These are phyloP conservation scores for Schwanniomyces polymorphus DNA, from an alignment of 805 yeast species.

Conservation along the genomic window DNA sequence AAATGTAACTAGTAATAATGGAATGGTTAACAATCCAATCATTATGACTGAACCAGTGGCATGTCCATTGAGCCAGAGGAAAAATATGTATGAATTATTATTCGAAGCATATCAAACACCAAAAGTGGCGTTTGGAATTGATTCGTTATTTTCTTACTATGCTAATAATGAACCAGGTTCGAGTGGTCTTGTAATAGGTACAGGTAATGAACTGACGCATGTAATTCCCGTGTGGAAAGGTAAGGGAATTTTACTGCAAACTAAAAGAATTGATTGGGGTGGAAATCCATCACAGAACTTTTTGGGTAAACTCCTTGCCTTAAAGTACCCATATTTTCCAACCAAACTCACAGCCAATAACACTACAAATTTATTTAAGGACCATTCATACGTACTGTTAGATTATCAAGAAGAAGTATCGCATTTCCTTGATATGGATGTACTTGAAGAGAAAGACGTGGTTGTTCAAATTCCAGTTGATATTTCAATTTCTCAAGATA, in stretches of 20 bases:
- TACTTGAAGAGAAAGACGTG: conserved; percentile 66
- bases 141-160: conserved; percentile 74
- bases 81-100: conserved; percentile 73
- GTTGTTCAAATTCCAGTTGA: conserved; percentile 77
- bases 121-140: conserved; percentile 77
- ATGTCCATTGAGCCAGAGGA: conserved; percentile 67
- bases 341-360: conserved; percentile 64
- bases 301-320: conserved; percentile 58
- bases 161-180: conserved; percentile 48
- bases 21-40: conserved; percentile 72
- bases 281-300: conserved; percentile 72
- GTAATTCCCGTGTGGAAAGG: conserved; percentile 81
- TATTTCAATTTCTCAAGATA: conserved; percentile 60
- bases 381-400: conserved; percentile 74
- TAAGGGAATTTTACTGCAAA: conserved; percentile 58
- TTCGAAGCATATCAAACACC: conserved; percentile 84
- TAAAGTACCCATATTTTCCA: conserved; percentile 94
- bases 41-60: conserved; percentile 79
- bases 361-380: conserved; percentile 64
- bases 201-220: conserved; percentile 82
- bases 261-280: conserved; percentile 90
- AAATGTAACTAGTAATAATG: conserved; percentile 52
- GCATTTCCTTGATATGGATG: conserved; percentile 56
- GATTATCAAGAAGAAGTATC: conserved; percentile 67
- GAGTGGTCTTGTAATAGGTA: conserved; percentile 74